Evolutionary conservation across 495 filamentous ascomycete genomes (phyloP), one percentile per base, ranked within the genome.

Genomic region (Tuber umbilicatum): DNA sequence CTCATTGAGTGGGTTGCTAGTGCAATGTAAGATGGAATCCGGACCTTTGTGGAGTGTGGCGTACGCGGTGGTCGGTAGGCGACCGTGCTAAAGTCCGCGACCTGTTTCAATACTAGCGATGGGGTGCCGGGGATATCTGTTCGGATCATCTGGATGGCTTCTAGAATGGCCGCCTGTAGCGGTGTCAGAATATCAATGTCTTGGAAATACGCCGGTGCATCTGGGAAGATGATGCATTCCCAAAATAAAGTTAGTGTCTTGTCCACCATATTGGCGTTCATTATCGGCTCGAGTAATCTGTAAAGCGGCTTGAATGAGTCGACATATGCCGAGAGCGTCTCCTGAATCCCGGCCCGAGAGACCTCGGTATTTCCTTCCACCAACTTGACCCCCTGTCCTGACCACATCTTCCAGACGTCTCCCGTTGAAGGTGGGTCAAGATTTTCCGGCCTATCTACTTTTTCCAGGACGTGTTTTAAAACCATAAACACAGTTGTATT

Each of bases 101-200:
- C 86, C 68, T 90, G 88, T 47, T 85, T 83, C 71, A 96, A 87
- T 73, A 97, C 85, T 5, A 88, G 86, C 9, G 90, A 86, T 35
- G 94, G 89, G 0, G 90, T 90, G 2, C 88, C 89, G 6, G 86
- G 83, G 37, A 90, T 84, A 71, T 94, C 91, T 2, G 88, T 88
- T 41, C 91, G 90, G 23, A 97, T 87, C 60, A 88, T 86, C 78
- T 90, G 90, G 55, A 96, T 84, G 55, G 88, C 90, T 37, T 93
- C 89, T 21, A 95, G 83, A 23, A 94, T 89, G 77, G 90, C 86
- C 17, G 83, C 87, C 81, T 99, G 95, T 12, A 99, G 83, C 14
- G 89, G 87, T 1, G 94, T 97, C 74, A 92, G 86, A 73, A 89
- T 89, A 71, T 97, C 94, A n/a, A 93, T 85, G 84, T 97, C 95